phyloP scores from a whole-genome alignment of 2,329 filamentous ascomycete species.

The Curvularia hawaiiensis region DNA sequence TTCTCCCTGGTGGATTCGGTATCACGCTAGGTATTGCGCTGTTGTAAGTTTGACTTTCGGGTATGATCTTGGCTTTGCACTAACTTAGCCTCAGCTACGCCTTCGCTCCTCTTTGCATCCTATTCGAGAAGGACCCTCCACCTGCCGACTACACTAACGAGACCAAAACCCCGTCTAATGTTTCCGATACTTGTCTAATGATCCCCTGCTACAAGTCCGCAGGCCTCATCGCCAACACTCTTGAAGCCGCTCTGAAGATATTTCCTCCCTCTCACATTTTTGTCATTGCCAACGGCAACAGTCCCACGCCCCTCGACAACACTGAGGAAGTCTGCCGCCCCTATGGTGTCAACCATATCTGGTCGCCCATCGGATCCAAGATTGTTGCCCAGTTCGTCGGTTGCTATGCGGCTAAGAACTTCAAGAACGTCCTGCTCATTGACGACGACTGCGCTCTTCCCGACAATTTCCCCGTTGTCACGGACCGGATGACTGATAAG shows the following conservation, averaged over 20 bases:
- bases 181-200: constrained; percentile 31
- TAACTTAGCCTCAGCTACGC: constrained; percentile 22
- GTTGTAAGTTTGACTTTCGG: constrained; percentile 16
- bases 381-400: constrained; percentile 25
- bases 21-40: constrained; percentile 41
- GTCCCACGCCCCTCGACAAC: constrained; percentile 22
- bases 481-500: constrained; percentile 16
- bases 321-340: constrained; percentile 22
- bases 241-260: constrained; percentile 22
- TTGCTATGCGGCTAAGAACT: constrained; percentile 18
- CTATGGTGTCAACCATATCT: constrained; percentile 22
- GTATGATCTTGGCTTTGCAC: constrained; percentile 7
- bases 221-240: constrained; percentile 18
- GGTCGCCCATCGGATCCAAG: constrained; percentile 23
- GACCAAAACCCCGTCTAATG: constrained; percentile 32
- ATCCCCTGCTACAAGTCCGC: constrained; percentile 25
- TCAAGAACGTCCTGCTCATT: constrained; percentile 25
- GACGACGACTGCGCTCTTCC: constrained; percentile 23
- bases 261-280: constrained; percentile 23
- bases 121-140: constrained; percentile 42
- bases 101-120: constrained; percentile 39
- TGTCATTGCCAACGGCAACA: constrained; percentile 24
- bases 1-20: constrained; percentile 49
- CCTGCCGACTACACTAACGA: constrained; percentile 24
- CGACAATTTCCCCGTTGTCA: constrained; percentile 22